Percentiles rank a stretch among this genome's conserved stretches.
Evolutionary conservation across 2,329 filamentous ascomycete species (phyloP).

Genomic region (Botrytis fabae): DNA sequence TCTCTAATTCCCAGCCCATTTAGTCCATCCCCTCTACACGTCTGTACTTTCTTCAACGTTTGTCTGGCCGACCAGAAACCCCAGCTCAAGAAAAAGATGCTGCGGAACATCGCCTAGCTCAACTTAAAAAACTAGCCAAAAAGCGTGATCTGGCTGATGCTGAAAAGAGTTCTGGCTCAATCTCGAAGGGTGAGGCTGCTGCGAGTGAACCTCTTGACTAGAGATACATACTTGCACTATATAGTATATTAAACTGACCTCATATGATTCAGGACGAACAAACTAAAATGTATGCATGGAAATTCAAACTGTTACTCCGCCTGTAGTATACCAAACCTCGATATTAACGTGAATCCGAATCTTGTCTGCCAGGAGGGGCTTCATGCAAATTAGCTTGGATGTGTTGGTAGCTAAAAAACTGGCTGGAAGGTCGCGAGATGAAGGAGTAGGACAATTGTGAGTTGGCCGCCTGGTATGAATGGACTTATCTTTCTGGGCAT

Average conservation of each 20-base stretch:
- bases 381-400: neutral
- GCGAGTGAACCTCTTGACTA: neutral
- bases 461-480: neutral
- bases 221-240: neutral
- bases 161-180: neutral
- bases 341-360: neutral
- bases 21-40: conserved; percentile 58
- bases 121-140: conserved; percentile 3
- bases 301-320: neutral
- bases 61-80: neutral
- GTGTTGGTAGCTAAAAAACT: neutral
- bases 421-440: neutral
- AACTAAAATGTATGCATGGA: neutral
- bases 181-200: neutral
- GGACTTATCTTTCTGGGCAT: neutral
- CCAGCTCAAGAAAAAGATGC: conserved; percentile 8
- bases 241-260: neutral
- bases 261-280: neutral
- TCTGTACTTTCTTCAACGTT: conserved; percentile 55
- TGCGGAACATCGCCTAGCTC: conserved; percentile 4
- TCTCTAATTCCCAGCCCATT: neutral
- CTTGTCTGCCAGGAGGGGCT: neutral
- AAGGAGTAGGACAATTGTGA: too few species aligned
- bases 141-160: conserved; percentile 16
- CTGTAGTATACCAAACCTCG: neutral